phyloP scores from a whole-genome alignment of 495 filamentous ascomycete genomes.

The Chaetomidium leptoderma region DNA sequence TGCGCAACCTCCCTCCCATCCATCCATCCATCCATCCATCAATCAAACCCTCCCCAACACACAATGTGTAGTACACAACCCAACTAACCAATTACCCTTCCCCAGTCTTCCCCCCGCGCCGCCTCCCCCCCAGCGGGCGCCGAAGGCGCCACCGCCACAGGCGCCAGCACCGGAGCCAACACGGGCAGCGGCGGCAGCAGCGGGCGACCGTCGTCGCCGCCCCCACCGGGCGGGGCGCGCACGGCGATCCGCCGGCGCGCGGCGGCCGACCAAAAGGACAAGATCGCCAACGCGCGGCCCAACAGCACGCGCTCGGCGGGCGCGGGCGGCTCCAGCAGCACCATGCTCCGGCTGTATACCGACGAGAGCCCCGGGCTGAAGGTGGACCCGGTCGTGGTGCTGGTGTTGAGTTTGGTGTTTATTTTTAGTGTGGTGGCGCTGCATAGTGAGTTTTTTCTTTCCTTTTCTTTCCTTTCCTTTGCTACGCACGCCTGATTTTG shows the following conservation, averaged over 20 bases:
- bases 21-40: background rate
- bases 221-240: slow-evolving; percentile 89
- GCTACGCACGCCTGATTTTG: background rate
- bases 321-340: slow-evolving; percentile 92
- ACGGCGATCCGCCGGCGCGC: slow-evolving; percentile 90
- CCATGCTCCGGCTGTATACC: slow-evolving; percentile 99
- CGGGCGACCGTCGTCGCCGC: slow-evolving; percentile 72
- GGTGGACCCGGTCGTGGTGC: slow-evolving; percentile 93
- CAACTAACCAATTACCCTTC: background rate
- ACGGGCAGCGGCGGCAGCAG: slow-evolving; percentile 17
- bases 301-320: slow-evolving; percentile 88
- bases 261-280: slow-evolving; percentile 92
- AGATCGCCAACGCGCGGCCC: slow-evolving; percentile 83
- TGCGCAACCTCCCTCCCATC: background rate
- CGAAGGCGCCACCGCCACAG: slow-evolving; percentile 23
- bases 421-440: slow-evolving; percentile 97
- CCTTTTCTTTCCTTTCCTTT: slow-evolving; percentile 20
- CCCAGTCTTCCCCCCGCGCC: slow-evolving; percentile 77
- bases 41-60: background rate
- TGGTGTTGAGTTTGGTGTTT: slow-evolving; percentile 91
- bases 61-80: too few species aligned
- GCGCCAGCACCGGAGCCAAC: slow-evolving; percentile 53
- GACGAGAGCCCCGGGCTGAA: slow-evolving; percentile 95
- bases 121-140: slow-evolving; percentile 56
- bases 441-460: slow-evolving; percentile 66